phyloP scores from a whole-genome alignment of 1,284 basidiomycete genomes.

The Heimioporus retisporus region DNA sequence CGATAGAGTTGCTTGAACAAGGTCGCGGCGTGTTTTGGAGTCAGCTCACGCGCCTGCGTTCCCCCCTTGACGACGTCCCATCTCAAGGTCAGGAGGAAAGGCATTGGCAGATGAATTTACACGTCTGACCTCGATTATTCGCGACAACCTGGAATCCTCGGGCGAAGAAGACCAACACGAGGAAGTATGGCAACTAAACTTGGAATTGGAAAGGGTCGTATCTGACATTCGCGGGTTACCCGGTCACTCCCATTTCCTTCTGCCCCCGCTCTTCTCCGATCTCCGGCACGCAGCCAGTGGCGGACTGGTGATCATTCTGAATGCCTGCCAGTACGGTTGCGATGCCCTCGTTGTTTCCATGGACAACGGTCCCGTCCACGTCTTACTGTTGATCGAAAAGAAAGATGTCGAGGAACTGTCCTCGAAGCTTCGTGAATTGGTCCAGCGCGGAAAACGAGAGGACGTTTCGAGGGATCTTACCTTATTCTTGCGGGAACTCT shows the following conservation, averaged over 20 bases:
- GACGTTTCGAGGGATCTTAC: too few relatives aligned
- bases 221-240: background rate
- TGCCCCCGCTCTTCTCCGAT: background rate
- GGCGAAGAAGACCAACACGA: background rate
- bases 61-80: background rate
- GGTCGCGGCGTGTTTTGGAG: background rate
- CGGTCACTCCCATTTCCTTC: background rate
- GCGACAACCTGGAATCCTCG: background rate
- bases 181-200: background rate
- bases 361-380: too few relatives aligned
- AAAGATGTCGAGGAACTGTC: too few relatives aligned
- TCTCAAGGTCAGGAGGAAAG: background rate
- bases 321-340: too few relatives aligned
- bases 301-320: too few relatives aligned
- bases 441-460: too few relatives aligned
- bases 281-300: too few relatives aligned
- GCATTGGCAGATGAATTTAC: background rate
- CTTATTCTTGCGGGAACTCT: too few relatives aligned
- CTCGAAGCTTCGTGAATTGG: too few relatives aligned
- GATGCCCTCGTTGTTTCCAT: too few relatives aligned
- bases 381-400: too few relatives aligned
- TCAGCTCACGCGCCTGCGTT: slow-evolving; percentile 1
- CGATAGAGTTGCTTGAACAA: slow-evolving; percentile 6
- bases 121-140: background rate
- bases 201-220: background rate